Evolutionary conservation across 2,329 filamentous ascomycete species (phyloP).

Genomic region (Juglanconis sp.): DNA sequence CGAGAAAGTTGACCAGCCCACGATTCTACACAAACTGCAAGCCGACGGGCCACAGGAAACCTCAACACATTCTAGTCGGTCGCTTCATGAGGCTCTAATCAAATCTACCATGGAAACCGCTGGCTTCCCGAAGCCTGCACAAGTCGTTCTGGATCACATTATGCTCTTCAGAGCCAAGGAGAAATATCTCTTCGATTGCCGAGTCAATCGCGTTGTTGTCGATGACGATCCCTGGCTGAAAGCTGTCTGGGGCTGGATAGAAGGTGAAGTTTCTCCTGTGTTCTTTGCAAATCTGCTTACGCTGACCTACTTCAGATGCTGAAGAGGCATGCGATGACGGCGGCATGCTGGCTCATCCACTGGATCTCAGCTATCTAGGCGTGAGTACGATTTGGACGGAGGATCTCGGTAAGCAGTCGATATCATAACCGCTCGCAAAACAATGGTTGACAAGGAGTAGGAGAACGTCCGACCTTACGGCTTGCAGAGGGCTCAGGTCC

Average conservation of each 20-base stretch:
- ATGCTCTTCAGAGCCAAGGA: constrained; percentile 60
- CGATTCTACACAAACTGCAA: constrained; percentile 5
- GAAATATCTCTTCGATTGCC: constrained; percentile 62
- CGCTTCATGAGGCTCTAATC: constrained; percentile 56
- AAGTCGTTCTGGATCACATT: constrained; percentile 51
- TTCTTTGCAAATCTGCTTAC: background rate
- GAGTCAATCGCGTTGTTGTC: constrained; percentile 63
- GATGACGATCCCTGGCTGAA: constrained; percentile 71
- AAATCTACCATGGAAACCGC: constrained; percentile 40
- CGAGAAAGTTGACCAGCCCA: constrained; percentile 25
- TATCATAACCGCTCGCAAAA: constrained; percentile 15
- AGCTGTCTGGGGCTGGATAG: constrained; percentile 75
- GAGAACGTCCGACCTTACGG: constrained; percentile 25
- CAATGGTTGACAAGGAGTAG: constrained; percentile 1
- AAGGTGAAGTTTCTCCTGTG: constrained; percentile 44
- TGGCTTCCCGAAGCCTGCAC: constrained; percentile 48
- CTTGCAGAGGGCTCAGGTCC: constrained; percentile 41
- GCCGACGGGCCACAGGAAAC: constrained; percentile 7
- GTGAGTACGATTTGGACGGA: constrained; percentile 71
- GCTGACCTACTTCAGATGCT: constrained; percentile 43
- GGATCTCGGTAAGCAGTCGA: constrained; percentile 51
- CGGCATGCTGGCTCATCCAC: constrained; percentile 65
- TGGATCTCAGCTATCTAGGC: constrained; percentile 75
- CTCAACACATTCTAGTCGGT: constrained; percentile 42
- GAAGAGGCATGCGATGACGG: constrained; percentile 62